Evolutionary conservation across 306 rosid species (phyloP).

Genomic region (Vigna reflexopilosa): DNA sequence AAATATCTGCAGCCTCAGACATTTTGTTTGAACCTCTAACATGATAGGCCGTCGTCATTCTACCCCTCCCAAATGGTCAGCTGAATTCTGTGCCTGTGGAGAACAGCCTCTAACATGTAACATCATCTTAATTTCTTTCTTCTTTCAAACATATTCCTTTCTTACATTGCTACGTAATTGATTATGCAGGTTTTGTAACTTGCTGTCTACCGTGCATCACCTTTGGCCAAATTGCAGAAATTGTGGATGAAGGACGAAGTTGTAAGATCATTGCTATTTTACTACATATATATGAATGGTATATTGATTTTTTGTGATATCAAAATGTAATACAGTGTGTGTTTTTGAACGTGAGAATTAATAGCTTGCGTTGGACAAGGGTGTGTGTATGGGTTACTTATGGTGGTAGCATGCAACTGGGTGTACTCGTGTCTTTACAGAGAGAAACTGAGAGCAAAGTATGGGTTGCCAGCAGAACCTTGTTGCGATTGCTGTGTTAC

Average conservation of each 20-base stretch:
- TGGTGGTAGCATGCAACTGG: constrained; percentile 48
- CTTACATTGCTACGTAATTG: not conserved
- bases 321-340: too few relatives aligned
- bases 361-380: constrained; percentile 55
- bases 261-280: constrained; percentile 41
- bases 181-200: constrained; percentile 50
- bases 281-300: not conserved
- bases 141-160: not conserved
- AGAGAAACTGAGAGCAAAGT: constrained; percentile 49
- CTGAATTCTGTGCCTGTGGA: constrained; percentile 44
- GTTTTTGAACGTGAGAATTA: not conserved
- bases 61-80: constrained; percentile 51
- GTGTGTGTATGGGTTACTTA: constrained; percentile 48
- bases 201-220: constrained; percentile 57
- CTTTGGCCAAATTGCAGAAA: constrained; percentile 58
- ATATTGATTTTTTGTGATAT: not conserved
- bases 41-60: constrained; percentile 42
- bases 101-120: constrained; percentile 51
- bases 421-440: constrained; percentile 50
- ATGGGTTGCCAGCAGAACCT: constrained; percentile 48
- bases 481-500: constrained; percentile 56
- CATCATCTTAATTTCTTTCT: not conserved
- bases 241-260: constrained; percentile 52
- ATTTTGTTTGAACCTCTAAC: not conserved
- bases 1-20: not conserved